Conservation (phyloP, 768 basidiomycete genomes). For the Hydnum rufescens region DNA sequence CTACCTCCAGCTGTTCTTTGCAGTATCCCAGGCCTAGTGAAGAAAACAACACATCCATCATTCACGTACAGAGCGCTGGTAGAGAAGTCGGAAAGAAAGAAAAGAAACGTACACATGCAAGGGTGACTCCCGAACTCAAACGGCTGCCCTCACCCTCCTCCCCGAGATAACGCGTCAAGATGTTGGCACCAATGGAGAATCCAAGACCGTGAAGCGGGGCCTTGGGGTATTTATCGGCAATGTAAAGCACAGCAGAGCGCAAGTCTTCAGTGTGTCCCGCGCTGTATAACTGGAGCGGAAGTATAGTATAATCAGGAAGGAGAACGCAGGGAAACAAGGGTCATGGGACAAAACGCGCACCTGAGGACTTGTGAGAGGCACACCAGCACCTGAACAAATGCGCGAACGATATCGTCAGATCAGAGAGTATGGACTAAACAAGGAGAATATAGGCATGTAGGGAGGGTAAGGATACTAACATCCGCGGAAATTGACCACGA, state of each 20-base stretch:
- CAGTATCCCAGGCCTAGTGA: background rate
- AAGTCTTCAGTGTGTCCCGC: slow-evolving; percentile 84
- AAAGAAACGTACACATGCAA: slow-evolving; percentile 46
- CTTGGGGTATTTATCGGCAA: slow-evolving; percentile 48
- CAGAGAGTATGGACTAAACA: background rate
- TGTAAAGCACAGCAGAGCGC: slow-evolving; percentile 57
- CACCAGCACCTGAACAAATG: slow-evolving; percentile 35
- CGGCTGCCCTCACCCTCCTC: slow-evolving; percentile 53
- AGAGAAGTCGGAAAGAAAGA: background rate
- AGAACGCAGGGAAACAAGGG: too few species aligned
- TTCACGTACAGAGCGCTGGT: background rate
- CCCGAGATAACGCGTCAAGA: slow-evolving; percentile 74
- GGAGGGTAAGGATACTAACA: slow-evolving; percentile 29
- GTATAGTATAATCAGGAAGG: too few species aligned
- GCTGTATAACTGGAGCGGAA: slow-evolving; percentile 24
- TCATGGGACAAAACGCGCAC: too few species aligned
- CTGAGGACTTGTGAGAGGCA: slow-evolving; percentile 62
- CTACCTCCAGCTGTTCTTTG: background rate
- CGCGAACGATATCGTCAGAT: background rate
- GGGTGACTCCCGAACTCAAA: slow-evolving; percentile 41
- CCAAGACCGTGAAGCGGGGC: slow-evolving; percentile 76
- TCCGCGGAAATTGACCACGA: slow-evolving; percentile 79
- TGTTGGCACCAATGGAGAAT: slow-evolving; percentile 86
- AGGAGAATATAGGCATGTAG: slow-evolving; percentile 5
- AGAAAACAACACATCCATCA: too few species aligned